phyloP scores from a whole-genome alignment of 805 yeast species.

The Kazachstania viticola region DNA sequence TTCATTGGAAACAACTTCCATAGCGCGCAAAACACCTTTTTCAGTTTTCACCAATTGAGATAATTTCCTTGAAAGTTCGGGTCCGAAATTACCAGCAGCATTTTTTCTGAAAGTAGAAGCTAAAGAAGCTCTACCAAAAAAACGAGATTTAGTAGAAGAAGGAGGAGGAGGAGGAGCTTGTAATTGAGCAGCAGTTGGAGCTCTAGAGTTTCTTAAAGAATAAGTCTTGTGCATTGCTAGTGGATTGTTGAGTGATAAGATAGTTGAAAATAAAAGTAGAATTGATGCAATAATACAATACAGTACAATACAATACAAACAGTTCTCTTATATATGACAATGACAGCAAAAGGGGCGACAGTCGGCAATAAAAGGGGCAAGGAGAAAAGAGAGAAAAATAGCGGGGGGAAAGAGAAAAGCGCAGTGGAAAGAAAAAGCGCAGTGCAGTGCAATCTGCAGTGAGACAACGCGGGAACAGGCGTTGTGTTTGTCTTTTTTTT shows the following conservation, averaged over 20 bases:
- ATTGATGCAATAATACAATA: neutral
- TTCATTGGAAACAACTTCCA: conserved; percentile 88
- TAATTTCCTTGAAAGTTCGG: conserved; percentile 86
- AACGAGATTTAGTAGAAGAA: conserved; percentile 58
- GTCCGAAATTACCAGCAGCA: conserved; percentile 88
- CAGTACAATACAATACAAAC: neutral
- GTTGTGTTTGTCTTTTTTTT: too few species aligned
- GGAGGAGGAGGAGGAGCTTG: conserved; percentile 77
- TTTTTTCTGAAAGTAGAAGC: conserved; percentile 63
- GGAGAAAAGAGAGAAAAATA: too few species aligned
- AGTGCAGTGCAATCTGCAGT: too few species aligned
- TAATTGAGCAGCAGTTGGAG: conserved; percentile 73
- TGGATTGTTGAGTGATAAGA: neutral
- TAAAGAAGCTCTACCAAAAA: conserved; percentile 65
- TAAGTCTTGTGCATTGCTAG: conserved; percentile 68
- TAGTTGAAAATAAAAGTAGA: neutral
- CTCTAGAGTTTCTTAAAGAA: conserved; percentile 65
- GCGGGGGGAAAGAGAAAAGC: too few species aligned
- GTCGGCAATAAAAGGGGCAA: too few species aligned
- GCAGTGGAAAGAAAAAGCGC: too few species aligned
- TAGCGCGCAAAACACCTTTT: conserved; percentile 87
- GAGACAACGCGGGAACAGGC: too few species aligned
- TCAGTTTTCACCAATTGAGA: conserved; percentile 91
- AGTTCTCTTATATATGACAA: neutral
- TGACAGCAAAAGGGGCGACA: too few species aligned